Percentiles rank a stretch among this genome's conserved stretches.
These are phyloP conservation scores for Vicia sativa DNA, from an alignment of 306 rosid genomes.

Conservation along the genomic window DNA sequence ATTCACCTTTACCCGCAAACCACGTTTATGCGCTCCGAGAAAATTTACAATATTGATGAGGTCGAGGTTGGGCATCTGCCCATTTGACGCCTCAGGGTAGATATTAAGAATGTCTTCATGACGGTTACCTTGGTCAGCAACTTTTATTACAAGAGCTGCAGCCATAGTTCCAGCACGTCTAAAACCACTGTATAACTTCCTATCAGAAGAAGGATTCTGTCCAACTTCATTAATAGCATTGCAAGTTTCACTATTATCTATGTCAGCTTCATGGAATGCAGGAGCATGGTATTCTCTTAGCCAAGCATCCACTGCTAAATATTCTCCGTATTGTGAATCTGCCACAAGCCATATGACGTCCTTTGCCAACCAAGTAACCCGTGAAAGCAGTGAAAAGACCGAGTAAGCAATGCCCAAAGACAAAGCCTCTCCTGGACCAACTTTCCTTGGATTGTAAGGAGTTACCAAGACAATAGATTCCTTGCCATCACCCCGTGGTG, in stretches of 20 bases:
- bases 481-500: constrained; percentile 95
- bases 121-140: constrained; percentile 56
- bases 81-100: constrained; percentile 91
- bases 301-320: constrained; percentile 82
- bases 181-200: constrained; percentile 58
- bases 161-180: constrained; percentile 96
- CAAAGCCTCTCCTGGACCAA: constrained; percentile 62
- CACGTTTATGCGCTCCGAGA: constrained; percentile 84
- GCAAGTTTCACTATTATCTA: constrained; percentile 56
- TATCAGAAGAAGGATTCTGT: constrained; percentile 45
- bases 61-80: constrained; percentile 98
- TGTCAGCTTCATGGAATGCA: constrained; percentile 45
- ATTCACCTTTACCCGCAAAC: constrained; percentile 73
- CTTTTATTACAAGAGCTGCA: constrained; percentile 90
- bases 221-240: constrained; percentile 42
- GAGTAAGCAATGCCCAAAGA: constrained; percentile 86
- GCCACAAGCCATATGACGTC: constrained; percentile 89
- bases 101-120: constrained; percentile 74
- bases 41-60: constrained; percentile 88
- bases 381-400: constrained; percentile 78
- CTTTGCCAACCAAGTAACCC: constrained; percentile 94
- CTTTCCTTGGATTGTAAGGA: constrained; percentile 63
- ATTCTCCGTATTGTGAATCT: constrained; percentile 83
- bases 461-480: constrained; percentile 96
- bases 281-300: constrained; percentile 87